Base-by-base conservation (phyloP, 495 filamentous ascomycete genomes). In the Bacidia gigantensis region DNA sequence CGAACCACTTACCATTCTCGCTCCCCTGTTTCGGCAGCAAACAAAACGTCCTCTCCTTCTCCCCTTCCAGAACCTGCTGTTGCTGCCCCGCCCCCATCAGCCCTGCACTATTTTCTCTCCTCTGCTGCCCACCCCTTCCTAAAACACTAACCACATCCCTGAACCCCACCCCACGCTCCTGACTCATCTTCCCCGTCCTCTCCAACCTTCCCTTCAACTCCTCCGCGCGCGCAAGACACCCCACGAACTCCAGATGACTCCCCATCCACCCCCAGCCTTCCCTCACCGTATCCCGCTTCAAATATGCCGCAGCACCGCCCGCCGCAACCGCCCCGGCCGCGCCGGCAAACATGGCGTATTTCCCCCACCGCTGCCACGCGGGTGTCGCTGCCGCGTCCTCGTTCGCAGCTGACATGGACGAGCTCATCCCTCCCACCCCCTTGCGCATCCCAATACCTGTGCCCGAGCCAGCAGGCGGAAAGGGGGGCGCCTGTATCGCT, bases 211-310 rank as follows among this genome's bases (percentile, higher is more conserved):
- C 72, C 41, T 78, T 76, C 26, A 97, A 66, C 56, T 95, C 89
- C 50, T 85, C 79, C 9, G 75, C 76, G 21, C 87, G 79, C 53
- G 83, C 81, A 2, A 98, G 74, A 60, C 86, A 90, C 1, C 89
- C 89, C 1, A 97, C 83, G 58, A 98, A 98, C 63, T 89, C 88
- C n/a, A 98, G 79, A 68, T 98, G 93, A 14, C 84, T 87, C 10
- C 82, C 80, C 14, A 85, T 85, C 89, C 89, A 98, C 32, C 64
- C 70, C 68, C 80, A 80, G 0, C 86, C 81, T 20, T 80, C 71
- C 0, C 72, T 76, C 32, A 98, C 73, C 35, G 85, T 78, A 10
- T 94, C 84, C 14, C 85, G 75, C 58, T 89, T 86, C 38, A 86
- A 64, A 65, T 95, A 97, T 1, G 87, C 89, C 3, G 86, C 88